Base-by-base conservation (phyloP, 2,329 filamentous ascomycete species). In the Fusarium graminum region DNA sequence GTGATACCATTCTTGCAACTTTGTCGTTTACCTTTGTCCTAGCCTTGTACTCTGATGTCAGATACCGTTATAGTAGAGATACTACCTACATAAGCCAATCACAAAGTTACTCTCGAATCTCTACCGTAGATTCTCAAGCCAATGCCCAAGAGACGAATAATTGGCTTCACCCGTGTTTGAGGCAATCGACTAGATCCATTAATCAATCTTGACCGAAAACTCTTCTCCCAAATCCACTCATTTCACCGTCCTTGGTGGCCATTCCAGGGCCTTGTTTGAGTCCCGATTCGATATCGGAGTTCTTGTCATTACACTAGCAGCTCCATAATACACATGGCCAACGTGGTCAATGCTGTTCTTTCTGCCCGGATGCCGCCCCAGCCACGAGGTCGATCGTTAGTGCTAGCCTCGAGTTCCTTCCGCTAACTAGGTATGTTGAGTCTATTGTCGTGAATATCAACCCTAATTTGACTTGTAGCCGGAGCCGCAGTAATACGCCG, bases 401-500 rank as follows among this genome's bases (percentile, higher is more conserved):
- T 54, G 30, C 40, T 65, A 50, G 50, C 50, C 19, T 16, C 34
- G 17, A 63, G 32, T 41, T 25, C 39, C 30, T 45, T 16, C 7
- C 55, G 43, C 45, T 45, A 60, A 30, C 17, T 45, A 28, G 6
- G 17, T 29, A 28, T 7, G 17, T 29, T 59, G 38, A 52, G n/a
- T 44, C 40, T 54, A 44, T 46, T n/a, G 39, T 50, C 14, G 36
- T 53, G 36, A 36, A 41, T 41, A 28, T 53, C 26, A 50, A 45
- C 30, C n/a, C 51, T 43, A 30, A 59, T 9, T 28, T 19, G 49
- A 43, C 49, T 52, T 56, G 19, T 30, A 29, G 29, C 60, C 69
- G 69, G 70, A 72, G 65, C 70, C 68, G 69, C 67, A 63, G 52
- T 36, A 16, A 36, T 34, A n/a, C 32, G 32, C 32, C 32, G 32